phyloP scores from a whole-genome alignment of 2,329 filamentous ascomycete species.

The Pseudocercospora fijiensis region DNA sequence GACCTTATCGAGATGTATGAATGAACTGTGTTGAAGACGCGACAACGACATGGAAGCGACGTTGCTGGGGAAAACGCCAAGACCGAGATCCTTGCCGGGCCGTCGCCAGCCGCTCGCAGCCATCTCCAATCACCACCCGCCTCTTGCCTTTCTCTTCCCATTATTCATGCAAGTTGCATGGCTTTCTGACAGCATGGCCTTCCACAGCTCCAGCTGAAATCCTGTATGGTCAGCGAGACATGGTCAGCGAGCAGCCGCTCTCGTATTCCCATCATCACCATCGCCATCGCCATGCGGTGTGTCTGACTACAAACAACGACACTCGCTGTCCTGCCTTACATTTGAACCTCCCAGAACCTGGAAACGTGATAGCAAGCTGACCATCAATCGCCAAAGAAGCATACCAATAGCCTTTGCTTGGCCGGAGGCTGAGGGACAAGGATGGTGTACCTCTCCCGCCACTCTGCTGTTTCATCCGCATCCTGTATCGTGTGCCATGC shows the following conservation, averaged over 20 bases:
- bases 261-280: conserved; percentile 2
- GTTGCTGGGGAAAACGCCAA: neutral
- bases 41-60: neutral
- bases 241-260: conserved; percentile 4
- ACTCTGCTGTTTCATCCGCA: conserved; percentile 17
- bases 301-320: neutral
- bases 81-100: neutral
- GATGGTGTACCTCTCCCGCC: neutral
- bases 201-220: neutral
- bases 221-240: conserved; percentile 2
- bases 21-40: neutral
- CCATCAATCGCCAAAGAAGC: neutral
- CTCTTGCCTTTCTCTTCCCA: neutral
- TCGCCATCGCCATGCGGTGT: neutral
- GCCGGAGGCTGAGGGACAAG: neutral
- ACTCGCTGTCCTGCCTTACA: neutral
- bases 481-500: conserved; percentile 5
- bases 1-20: neutral
- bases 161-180: neutral
- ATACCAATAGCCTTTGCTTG: neutral
- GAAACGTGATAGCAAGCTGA: neutral
- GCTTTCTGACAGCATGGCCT: neutral
- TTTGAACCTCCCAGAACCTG: neutral
- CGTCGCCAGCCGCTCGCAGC: neutral
- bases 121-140: neutral